Evolutionary conservation across 306 rosid species (phyloP).

Genomic region (Quercus berberidifolia): DNA sequence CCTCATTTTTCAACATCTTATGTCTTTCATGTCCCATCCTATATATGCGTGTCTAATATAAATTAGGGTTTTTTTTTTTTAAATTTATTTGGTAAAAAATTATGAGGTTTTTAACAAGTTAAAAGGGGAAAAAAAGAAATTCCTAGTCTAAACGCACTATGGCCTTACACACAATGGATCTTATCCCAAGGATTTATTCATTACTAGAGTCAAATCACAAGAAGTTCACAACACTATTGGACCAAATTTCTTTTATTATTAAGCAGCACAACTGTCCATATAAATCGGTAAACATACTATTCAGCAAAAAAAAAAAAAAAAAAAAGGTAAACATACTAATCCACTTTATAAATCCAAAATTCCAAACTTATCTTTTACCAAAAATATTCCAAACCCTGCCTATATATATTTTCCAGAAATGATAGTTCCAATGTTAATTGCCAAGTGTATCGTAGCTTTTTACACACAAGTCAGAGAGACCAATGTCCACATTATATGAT

Average conservation of each 20-base stretch:
- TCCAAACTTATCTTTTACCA: neutral
- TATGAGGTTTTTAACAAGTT: too few species aligned
- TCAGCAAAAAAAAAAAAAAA: too few species aligned
- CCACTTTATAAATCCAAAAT: neutral
- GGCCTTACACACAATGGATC: too few species aligned
- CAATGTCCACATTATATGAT: conserved; percentile 38
- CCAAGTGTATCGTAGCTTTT: conserved; percentile 6
- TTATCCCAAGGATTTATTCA: neutral
- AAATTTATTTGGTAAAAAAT: too few species aligned
- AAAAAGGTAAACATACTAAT: neutral
- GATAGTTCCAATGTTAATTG: conserved; percentile 5
- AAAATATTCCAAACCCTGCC: neutral
- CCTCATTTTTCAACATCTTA: neutral
- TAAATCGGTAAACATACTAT: neutral
- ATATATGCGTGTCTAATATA: too few species aligned
- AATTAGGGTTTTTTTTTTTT: too few species aligned
- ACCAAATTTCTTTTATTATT: neutral
- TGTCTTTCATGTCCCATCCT: neutral
- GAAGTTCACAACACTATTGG: neutral
- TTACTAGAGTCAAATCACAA: neutral
- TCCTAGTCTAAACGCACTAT: too few species aligned
- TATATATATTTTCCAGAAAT: neutral
- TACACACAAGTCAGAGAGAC: conserved; percentile 27
- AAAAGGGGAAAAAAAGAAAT: too few species aligned
- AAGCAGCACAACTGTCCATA: neutral